These are phyloP conservation scores for Papiliotrema nemorosa DNA, from an alignment of 1,284 basidiomycete species.

Conservation along the genomic window DNA sequence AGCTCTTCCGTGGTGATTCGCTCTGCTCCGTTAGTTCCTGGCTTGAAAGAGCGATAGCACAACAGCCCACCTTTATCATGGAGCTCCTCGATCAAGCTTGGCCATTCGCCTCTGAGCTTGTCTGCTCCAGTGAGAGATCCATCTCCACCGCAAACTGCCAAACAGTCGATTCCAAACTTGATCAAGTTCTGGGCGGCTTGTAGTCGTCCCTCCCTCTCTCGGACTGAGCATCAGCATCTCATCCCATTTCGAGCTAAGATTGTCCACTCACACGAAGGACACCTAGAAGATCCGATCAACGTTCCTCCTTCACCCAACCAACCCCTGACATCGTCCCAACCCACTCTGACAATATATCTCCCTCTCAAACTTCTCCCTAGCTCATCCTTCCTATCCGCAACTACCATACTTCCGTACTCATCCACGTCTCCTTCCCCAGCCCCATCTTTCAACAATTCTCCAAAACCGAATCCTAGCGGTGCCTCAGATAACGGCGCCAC, in stretches of 20 bases:
- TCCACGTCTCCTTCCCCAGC: conserved; percentile 65
- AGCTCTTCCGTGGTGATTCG: conserved; percentile 74
- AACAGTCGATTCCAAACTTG: conserved; percentile 91
- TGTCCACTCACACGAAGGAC: conserved; percentile 58
- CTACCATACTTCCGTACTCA: conserved; percentile 32
- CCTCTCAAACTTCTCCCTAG: conserved; percentile 67
- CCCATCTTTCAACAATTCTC: conserved; percentile 81
- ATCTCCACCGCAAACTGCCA: conserved; percentile 95
- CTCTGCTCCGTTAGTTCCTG: conserved; percentile 48
- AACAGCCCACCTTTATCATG: conserved; percentile 55
- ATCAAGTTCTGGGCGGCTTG: conserved; percentile 87
- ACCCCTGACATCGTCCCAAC: conserved; percentile 96
- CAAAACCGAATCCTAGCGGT: conserved; percentile 80
- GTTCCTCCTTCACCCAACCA: conserved; percentile 97
- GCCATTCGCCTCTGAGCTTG: conserved; percentile 91
- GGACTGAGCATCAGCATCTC: conserved; percentile 52
- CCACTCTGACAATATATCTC: conserved; percentile 90
- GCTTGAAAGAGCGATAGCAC: background rate
- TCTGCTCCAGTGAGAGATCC: conserved; percentile 95
- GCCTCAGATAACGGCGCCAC: conserved; percentile 37
- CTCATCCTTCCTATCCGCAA: conserved; percentile 54
- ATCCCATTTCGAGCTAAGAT: background rate
- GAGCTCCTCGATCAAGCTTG: conserved; percentile 69
- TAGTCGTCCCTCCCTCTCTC: conserved; percentile 79
- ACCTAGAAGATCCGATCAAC: conserved; percentile 91